Base-by-base conservation (phyloP, 2,329 filamentous ascomycete species). In the Alternaria rosae region DNA sequence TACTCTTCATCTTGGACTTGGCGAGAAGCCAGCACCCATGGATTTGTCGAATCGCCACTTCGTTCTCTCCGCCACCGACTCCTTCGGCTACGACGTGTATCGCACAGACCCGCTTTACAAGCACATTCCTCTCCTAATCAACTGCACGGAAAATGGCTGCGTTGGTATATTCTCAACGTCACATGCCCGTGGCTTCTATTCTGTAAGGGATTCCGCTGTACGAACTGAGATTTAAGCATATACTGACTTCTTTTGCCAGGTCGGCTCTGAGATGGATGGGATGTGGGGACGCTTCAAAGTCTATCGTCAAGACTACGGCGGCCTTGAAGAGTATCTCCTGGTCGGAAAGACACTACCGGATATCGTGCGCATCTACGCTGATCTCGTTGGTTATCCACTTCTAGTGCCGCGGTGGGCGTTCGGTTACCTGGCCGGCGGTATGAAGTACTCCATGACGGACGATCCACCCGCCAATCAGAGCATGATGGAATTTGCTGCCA, bases 211-310 rank as follows among this genome's bases (percentile, higher is more conserved):
- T 17, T 10, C 35, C 35, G 35, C 35, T 38, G 35, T 38, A 38
- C 35, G 17, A 38, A 17, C 35, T 38, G 35, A 17, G n/a, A 38
- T n/a, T n/a, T n/a, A n/a, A n/a, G n/a, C 35, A 0, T n/a, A 38
- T 38, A 0, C 35, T 38, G 35, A 38, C 35, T n/a, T 38, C n/a
- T 17, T 17, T 38, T 38, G 17, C 35, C 35, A 38, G 35, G 35
- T 38, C 35, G 91, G 90, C 3, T 87, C 87, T 1, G 90, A 92
- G 76, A 89, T 92, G 78, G 91, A 93, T 71, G 90, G 90, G 26
- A 85, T 92, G 79, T 92, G 90, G 89, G 90, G 90, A 0, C 86
- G 86, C 59, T 92, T 88, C 84, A 92, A 92, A 75, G 88, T 91
- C 20, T 91, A 91, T 70, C 85, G 90, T 8, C 90, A 92, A 76